Percentiles rank a stretch among this genome's conserved stretches.
These are phyloP conservation scores for Pythium inflatum DNA, from an alignment of 352 stramenopile species.

Conservation along the genomic window DNA sequence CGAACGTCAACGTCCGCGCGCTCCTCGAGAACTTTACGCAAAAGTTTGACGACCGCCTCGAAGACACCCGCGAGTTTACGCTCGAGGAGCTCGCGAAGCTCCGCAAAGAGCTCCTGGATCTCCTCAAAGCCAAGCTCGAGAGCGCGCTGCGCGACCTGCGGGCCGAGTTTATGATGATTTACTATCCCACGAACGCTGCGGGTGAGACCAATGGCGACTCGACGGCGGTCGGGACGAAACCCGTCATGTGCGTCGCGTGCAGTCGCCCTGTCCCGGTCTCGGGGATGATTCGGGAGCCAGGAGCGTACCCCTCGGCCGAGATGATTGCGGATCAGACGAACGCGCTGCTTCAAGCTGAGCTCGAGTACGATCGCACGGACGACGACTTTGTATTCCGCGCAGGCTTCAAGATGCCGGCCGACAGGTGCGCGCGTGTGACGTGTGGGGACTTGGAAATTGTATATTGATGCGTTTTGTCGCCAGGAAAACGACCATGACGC, in stretches of 20 bases:
- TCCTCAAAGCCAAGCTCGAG: constrained; percentile 61
- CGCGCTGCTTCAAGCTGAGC: constrained; percentile 32
- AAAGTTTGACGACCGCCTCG: constrained; percentile 69
- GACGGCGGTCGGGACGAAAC: constrained; percentile 78
- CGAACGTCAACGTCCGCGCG: constrained; percentile 69
- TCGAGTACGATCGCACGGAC: constrained; percentile 63
- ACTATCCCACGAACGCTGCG: constrained; percentile 36
- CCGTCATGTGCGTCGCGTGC: constrained; percentile 83
- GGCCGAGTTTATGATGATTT: constrained; percentile 61
- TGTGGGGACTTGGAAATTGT: constrained; percentile 3
- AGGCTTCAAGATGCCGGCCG: constrained; percentile 84
- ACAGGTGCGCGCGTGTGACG: constrained; percentile 44
- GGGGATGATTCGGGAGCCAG: constrained; percentile 51
- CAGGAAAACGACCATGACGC: constrained; percentile 66
- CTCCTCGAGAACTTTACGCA: constrained; percentile 77
- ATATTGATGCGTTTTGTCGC: neutral
- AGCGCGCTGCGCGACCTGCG: constrained; percentile 63
- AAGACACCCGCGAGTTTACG: constrained; percentile 64
- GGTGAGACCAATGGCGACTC: constrained; percentile 52
- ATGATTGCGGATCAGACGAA: constrained; percentile 36
- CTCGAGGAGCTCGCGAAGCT: constrained; percentile 65
- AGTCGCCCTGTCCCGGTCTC: constrained; percentile 78
- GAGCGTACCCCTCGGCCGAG: constrained; percentile 50
- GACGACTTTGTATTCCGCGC: constrained; percentile 83
- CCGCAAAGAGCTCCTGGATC: constrained; percentile 67